These are phyloP conservation scores for Pezicula rhizophila DNA, from an alignment of 2,329 filamentous ascomycete genomes.

Conservation along the genomic window DNA sequence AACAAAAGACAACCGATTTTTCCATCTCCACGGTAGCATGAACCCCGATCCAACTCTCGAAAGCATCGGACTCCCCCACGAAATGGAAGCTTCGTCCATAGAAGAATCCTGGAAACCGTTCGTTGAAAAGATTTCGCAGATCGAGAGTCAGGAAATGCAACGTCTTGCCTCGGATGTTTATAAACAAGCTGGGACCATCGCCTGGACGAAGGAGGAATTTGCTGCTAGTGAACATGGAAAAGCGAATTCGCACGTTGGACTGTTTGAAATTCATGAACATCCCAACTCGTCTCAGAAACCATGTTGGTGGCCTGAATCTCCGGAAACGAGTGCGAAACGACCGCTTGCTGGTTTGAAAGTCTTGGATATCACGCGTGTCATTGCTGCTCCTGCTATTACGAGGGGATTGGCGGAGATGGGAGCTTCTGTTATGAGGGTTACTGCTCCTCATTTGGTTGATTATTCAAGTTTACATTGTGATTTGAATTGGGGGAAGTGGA, in stretches of 20 bases:
- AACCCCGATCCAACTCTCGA: constrained; percentile 37
- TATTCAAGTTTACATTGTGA: constrained; percentile 28
- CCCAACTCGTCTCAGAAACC: constrained; percentile 5
- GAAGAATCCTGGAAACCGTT: constrained; percentile 26
- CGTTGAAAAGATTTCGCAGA: constrained; percentile 16
- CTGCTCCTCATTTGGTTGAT: constrained; percentile 32
- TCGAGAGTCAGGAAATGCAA: constrained; percentile 7
- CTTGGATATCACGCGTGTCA: constrained; percentile 35
- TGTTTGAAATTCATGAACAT: constrained; percentile 32
- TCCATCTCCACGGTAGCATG: constrained; percentile 41
- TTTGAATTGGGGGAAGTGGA: constrained; percentile 42
- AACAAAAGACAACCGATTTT: constrained; percentile 38
- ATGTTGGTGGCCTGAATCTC: constrained; percentile 5
- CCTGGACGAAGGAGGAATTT: constrained; percentile 13
- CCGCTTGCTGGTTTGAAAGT: constrained; percentile 26
- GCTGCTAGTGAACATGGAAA: constrained; percentile 33
- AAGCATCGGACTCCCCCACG: constrained; percentile 28
- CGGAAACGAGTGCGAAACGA: not conserved
- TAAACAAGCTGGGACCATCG: constrained; percentile 16
- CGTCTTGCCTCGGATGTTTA: constrained; percentile 4
- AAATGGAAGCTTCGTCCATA: constrained; percentile 19
- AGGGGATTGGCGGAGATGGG: constrained; percentile 36
- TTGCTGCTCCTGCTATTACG: constrained; percentile 37
- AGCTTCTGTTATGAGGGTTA: constrained; percentile 40
- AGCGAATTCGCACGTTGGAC: constrained; percentile 34